These are phyloP conservation scores for Cutaneotrichosporon sp. DNA, from an alignment of 1,284 basidiomycete species.

Conservation along the genomic window DNA sequence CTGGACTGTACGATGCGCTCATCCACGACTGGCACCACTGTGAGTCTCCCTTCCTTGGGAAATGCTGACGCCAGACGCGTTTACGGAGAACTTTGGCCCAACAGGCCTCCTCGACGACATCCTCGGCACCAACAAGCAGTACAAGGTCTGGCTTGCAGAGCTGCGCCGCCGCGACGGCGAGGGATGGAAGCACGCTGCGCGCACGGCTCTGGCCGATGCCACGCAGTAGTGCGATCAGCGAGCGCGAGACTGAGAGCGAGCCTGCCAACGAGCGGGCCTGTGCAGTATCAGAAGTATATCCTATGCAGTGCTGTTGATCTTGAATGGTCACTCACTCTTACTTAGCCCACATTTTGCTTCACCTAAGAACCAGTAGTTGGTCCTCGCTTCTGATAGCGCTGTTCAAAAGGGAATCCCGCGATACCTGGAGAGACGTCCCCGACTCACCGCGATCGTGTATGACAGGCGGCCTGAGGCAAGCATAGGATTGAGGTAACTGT, in stretches of 20 bases:
- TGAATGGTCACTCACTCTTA: no score
- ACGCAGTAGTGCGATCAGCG: slow-evolving; percentile 7
- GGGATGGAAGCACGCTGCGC: slow-evolving; percentile 12
- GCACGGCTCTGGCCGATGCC: slow-evolving; percentile 15
- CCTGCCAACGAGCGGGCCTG: no score
- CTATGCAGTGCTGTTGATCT: no score
- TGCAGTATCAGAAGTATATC: background rate
- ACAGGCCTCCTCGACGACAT: slow-evolving; percentile 21
- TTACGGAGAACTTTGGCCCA: slow-evolving; percentile 27
- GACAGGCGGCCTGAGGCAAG: no score
- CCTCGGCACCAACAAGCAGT: slow-evolving; percentile 21
- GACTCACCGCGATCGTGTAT: no score
- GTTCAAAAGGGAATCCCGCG: no score
- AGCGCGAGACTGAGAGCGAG: background rate
- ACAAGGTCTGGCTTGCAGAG: slow-evolving; percentile 22
- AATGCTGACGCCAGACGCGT: slow-evolving; percentile 17
- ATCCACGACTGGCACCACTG: slow-evolving; percentile 31
- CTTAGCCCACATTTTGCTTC: no score
- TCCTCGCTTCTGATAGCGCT: no score
- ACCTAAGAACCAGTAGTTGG: no score
- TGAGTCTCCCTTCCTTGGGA: slow-evolving; percentile 2
- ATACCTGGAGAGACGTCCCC: no score
- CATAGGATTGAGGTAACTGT: no score
- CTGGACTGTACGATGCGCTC: slow-evolving; percentile 24
- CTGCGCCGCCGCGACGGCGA: slow-evolving; percentile 23